Evolutionary conservation across 177 flowering plant genomes (phyloP).

Genomic region (Vitis hybrid): DNA sequence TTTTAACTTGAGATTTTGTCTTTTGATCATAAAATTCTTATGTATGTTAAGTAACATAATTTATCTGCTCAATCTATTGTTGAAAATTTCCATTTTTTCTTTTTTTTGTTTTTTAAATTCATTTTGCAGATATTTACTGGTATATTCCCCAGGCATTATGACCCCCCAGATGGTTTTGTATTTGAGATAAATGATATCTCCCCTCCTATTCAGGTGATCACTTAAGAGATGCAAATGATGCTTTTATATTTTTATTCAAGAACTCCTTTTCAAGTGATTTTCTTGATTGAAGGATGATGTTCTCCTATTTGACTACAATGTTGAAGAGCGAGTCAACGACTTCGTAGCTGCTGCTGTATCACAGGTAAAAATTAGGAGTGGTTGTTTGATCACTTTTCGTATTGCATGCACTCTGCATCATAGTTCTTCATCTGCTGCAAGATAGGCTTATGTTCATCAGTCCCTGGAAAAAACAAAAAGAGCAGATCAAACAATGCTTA

Average conservation of each 20-base stretch:
- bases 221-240: neutral
- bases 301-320: constrained; percentile 87
- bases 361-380: constrained; percentile 48
- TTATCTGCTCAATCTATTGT: neutral
- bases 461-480: too few relatives aligned
- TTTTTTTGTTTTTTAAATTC: neutral
- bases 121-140: constrained; percentile 44
- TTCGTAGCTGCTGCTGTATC: constrained; percentile 84
- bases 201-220: constrained; percentile 61
- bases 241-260: neutral
- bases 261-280: constrained; percentile 7
- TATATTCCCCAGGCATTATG: constrained; percentile 47
- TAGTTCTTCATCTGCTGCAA: neutral
- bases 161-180: constrained; percentile 51
- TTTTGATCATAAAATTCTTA: too few relatives aligned
- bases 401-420: neutral
- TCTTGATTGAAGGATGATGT: constrained; percentile 67
- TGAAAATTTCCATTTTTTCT: neutral
- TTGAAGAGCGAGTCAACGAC: constrained; percentile 82
- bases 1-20: neutral
- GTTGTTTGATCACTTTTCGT: neutral
- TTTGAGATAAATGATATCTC: constrained; percentile 49
- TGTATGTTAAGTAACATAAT: neutral
- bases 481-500: too few relatives aligned
- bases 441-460: too few relatives aligned